Evolutionary conservation across 768 basidiomycete species (phyloP).

Genomic region (Suillus subalutaceus): DNA sequence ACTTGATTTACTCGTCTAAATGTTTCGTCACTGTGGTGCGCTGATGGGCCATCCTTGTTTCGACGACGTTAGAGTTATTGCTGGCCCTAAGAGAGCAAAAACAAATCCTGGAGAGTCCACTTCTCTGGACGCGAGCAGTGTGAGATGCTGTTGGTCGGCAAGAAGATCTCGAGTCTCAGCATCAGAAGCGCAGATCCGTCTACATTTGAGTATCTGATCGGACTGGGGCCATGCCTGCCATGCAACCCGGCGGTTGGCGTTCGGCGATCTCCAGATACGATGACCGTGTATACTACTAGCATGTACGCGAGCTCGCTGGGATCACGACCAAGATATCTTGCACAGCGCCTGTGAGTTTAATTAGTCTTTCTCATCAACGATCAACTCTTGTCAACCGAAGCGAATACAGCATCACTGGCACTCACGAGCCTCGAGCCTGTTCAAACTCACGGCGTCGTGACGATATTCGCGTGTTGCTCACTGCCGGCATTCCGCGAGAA

Average conservation of each 20-base stretch:
- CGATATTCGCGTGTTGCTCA: background rate
- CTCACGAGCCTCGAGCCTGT: background rate
- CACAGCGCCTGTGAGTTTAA: background rate
- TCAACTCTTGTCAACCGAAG: background rate
- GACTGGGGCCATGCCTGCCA: background rate
- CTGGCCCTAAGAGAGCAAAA: no score
- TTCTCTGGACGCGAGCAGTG: background rate
- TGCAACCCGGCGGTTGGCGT: background rate
- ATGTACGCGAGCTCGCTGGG: background rate
- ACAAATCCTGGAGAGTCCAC: background rate
- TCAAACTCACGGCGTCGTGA: background rate
- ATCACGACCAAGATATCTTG: background rate
- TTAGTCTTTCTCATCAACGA: background rate
- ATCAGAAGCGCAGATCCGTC: background rate
- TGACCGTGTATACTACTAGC: background rate
- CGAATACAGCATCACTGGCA: background rate
- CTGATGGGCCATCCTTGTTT: background rate
- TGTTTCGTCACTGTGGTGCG: background rate
- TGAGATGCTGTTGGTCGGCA: background rate
- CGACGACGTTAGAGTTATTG: background rate
- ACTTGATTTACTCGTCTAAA: no score
- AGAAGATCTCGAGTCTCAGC: background rate
- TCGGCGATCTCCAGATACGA: background rate
- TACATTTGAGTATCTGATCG: background rate
- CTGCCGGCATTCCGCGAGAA: background rate